Percentiles rank a stretch among this genome's conserved stretches.
phyloP scores from a whole-genome alignment of 106 monocot species.

The Narthecium ossifragum region DNA sequence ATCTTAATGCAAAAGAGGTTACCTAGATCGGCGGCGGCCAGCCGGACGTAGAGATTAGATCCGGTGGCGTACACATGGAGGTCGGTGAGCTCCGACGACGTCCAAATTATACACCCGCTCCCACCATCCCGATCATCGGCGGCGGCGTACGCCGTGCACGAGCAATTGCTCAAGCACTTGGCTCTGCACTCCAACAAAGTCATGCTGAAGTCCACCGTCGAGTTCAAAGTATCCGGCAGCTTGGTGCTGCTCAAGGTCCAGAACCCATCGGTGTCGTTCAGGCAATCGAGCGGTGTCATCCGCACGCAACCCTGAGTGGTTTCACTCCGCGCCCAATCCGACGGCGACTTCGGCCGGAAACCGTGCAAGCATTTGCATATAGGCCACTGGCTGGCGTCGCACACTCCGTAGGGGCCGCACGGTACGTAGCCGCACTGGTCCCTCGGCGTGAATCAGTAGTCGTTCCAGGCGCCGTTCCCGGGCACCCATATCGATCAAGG shows the following conservation, averaged over 20 bases:
- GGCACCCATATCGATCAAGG: background rate
- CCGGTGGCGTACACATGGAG: background rate
- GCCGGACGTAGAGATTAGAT: background rate
- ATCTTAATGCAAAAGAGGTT: too few relatives aligned
- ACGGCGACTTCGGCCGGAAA: constrained; percentile 11
- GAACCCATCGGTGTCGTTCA: constrained; percentile 35
- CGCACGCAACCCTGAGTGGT: constrained; percentile 18
- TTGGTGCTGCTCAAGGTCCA: constrained; percentile 4
- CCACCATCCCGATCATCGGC: constrained; percentile 1
- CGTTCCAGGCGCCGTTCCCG: constrained; percentile 2
- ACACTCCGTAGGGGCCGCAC: constrained; percentile 24
- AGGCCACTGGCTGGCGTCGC: constrained; percentile 7
- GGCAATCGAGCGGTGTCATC: constrained; percentile 23
- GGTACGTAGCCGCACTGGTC: constrained; percentile 15
- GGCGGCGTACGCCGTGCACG: constrained; percentile 11
- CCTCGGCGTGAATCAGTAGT: constrained; percentile 6
- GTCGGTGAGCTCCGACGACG: background rate
- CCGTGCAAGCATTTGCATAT: constrained; percentile 21
- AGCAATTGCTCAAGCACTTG: constrained; percentile 9
- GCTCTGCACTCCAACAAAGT: constrained; percentile 3
- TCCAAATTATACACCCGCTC: constrained; percentile 29
- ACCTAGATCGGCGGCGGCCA: constrained; percentile 5
- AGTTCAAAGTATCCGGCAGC: constrained; percentile 37
- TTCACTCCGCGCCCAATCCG: constrained; percentile 13
- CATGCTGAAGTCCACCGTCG: constrained; percentile 4